Base-by-base conservation (phyloP, 2,329 filamentous ascomycete species). In the Aspergillus uvarum region DNA sequence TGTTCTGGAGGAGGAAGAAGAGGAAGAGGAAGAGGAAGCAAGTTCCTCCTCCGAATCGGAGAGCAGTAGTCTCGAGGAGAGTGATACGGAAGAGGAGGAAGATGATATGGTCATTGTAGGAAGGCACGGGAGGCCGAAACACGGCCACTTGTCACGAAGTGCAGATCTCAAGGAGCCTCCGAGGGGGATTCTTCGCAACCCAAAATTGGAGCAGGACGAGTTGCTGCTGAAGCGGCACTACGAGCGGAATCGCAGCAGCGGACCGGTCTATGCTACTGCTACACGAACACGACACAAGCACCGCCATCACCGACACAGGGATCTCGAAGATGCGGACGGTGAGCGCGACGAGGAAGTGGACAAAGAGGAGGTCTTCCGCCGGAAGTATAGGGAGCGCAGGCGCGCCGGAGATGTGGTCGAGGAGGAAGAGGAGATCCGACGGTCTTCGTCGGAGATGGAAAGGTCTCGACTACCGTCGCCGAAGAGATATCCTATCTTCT, bases 351-450 rank as follows among this genome's bases (percentile, higher is more conserved):
- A 65, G 14, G 67, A 72, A 7, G 66, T 70, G 16, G 72, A 74
- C 51, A 71, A 76, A 42, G 58, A 65, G 35, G 63, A 61, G 32
- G 70, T 77, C 19, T 65, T 73, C 29, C 68, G 75, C 47, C 67
- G 70, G 16, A 68, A 69, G 59, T 69, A 67, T 35, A 68, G 72
- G 54, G 60, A 65, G 42, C 66, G 65, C 29, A 64, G 64, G 11
- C 62, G 62, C 35, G 66, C 60, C 24, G 64, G 51, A 10, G 61
- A 62, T 7, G 63, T 64, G 26, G 72, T 80, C 50, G 67, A 69
- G 16, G 75, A 78, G 57, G 77, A 80, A 59, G 72, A 80, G 56
- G 72, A 80, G 56, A 73, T 77, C 58, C 69, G 42, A 19, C 47
- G 50, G 35, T 61, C 63, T 8, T 63, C 59, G 24, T 54, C 79